These are phyloP conservation scores for Ephemerocybe angulata DNA, from an alignment of 768 basidiomycete species.

Conservation along the genomic window DNA sequence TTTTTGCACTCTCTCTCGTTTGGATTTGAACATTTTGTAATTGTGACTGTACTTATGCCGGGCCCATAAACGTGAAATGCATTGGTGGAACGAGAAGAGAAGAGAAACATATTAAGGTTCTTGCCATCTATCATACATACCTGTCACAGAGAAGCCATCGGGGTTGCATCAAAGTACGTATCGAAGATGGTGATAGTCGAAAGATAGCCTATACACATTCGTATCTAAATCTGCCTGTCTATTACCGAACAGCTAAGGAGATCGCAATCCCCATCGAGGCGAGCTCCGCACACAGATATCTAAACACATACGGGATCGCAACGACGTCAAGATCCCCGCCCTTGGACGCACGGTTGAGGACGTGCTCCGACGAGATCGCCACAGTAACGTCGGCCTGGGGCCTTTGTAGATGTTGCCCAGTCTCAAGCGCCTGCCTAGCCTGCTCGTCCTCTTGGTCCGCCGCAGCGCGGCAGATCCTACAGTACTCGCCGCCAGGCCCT, in stretches of 20 bases:
- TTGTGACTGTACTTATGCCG: too few relatives aligned
- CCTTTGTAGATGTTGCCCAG: conserved; percentile 44
- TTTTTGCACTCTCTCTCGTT: too few relatives aligned
- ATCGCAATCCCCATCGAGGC: conserved; percentile 98
- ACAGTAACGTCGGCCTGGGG: conserved; percentile 55
- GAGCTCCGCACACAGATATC: conserved; percentile 91
- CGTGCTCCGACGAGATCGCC: conserved; percentile 62
- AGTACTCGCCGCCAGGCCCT: conserved; percentile 89
- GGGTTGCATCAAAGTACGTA: too few relatives aligned
- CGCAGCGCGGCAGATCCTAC: conserved; percentile 81
- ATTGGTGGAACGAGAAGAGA: too few relatives aligned
- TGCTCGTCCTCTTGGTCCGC: conserved; percentile 62
- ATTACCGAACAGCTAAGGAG: conserved; percentile 69
- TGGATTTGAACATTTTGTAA: too few relatives aligned
- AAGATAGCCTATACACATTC: too few relatives aligned
- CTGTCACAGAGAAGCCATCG: too few relatives aligned
- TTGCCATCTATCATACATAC: too few relatives aligned
- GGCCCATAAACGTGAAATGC: too few relatives aligned
- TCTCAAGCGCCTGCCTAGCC: conserved; percentile 56
- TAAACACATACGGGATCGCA: conserved; percentile 92
- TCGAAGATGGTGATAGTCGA: too few relatives aligned
- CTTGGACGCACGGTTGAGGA: conserved; percentile 58
- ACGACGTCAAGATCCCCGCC: conserved; percentile 91
- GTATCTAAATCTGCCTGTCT: neutral
- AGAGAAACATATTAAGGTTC: too few relatives aligned